phyloP scores from a whole-genome alignment of 176 grass and related monocot species.

The Oryza glaberrima region DNA sequence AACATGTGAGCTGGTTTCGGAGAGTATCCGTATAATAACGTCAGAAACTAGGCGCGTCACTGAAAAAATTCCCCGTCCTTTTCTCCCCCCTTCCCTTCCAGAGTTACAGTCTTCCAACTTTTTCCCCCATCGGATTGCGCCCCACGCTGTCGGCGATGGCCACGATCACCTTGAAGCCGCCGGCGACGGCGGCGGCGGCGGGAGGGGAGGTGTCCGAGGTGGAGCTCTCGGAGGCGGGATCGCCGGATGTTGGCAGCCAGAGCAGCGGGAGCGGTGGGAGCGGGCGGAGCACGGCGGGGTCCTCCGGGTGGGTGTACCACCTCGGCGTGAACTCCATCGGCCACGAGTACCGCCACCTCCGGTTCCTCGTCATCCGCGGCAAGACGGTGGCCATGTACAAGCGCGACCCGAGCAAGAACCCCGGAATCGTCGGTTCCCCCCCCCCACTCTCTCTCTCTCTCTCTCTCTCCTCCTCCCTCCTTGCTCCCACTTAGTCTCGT shows the following conservation, averaged over 20 bases:
- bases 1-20: not conserved
- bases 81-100: not conserved
- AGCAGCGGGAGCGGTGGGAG: conserved; percentile 31
- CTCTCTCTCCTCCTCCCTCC: not conserved
- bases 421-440: conserved; percentile 61
- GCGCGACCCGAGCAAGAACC: conserved; percentile 64
- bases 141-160: conserved; percentile 33
- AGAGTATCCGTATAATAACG: not conserved
- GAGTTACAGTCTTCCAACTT: not conserved
- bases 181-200: not conserved
- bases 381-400: conserved; percentile 86
- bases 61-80: not conserved
- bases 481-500: not conserved
- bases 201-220: conserved; percentile 40
- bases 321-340: conserved; percentile 89
- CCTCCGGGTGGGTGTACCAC: conserved; percentile 88
- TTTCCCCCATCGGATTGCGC: not conserved
- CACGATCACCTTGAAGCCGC: conserved; percentile 13
- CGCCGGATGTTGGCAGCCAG: conserved; percentile 41
- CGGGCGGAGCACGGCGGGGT: conserved; percentile 50
- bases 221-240: conserved; percentile 48
- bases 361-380: conserved; percentile 78
- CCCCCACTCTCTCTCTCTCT: too few relatives aligned
- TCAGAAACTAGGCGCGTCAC: not conserved
- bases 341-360: conserved; percentile 87